These are phyloP conservation scores for Zygoascus flipseniorum DNA, from an alignment of 805 yeast species.

Conservation along the genomic window DNA sequence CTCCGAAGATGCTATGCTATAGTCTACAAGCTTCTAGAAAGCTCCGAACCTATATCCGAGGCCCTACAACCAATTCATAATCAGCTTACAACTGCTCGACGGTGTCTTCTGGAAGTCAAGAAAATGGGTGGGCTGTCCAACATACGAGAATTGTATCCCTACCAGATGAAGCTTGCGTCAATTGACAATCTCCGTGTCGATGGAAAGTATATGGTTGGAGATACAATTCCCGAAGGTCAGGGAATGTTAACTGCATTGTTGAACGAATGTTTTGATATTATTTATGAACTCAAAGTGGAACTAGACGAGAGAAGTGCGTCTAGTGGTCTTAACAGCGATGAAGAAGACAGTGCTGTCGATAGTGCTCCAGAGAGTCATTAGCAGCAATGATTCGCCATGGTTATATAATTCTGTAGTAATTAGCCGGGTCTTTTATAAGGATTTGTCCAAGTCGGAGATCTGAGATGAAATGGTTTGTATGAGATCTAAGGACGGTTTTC, in stretches of 20 bases:
- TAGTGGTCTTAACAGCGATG: neutral
- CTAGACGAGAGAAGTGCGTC: slow-evolving; percentile 51
- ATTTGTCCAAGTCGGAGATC: too few species aligned
- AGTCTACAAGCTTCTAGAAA: slow-evolving; percentile 79
- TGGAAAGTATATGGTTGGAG: slow-evolving; percentile 85
- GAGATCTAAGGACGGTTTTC: too few species aligned
- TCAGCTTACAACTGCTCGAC: slow-evolving; percentile 83
- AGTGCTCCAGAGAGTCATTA: neutral
- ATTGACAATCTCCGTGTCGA: slow-evolving; percentile 80
- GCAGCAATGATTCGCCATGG: too few species aligned
- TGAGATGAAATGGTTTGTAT: too few species aligned
- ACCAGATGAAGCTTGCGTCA: slow-evolving; percentile 87
- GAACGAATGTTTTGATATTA: slow-evolving; percentile 90
- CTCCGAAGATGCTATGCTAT: slow-evolving; percentile 86
- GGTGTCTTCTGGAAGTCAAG: slow-evolving; percentile 83
- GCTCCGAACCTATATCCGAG: slow-evolving; percentile 93
- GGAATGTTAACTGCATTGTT: slow-evolving; percentile 86
- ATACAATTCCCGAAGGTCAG: slow-evolving; percentile 95
- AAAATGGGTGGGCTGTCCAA: slow-evolving; percentile 87
- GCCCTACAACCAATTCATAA: slow-evolving; percentile 89
- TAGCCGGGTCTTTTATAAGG: too few species aligned
- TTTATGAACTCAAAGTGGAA: slow-evolving; percentile 84
- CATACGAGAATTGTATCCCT: slow-evolving; percentile 87
- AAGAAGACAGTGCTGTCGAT: slow-evolving; percentile 1
- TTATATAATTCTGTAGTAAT: too few species aligned